These are phyloP conservation scores for Senna siamea DNA, from an alignment of 306 rosid genomes.

Conservation along the genomic window DNA sequence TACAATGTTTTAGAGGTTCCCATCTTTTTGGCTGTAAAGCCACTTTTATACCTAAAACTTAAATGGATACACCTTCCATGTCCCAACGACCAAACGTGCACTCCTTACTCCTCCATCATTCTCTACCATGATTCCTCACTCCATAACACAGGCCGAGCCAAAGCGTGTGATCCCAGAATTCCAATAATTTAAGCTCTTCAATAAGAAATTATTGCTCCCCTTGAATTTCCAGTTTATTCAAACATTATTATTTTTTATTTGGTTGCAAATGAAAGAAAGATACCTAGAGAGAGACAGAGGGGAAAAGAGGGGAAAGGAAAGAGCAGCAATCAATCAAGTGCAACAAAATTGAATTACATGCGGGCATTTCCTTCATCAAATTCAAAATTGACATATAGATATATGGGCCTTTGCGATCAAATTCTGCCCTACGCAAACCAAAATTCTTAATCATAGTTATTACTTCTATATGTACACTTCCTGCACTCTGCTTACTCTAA, in stretches of 20 bases:
- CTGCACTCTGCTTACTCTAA: constrained; percentile 15
- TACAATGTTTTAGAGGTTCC: constrained; percentile 33
- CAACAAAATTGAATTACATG: constrained; percentile 8
- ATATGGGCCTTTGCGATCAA: neutral
- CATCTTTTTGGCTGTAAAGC: constrained; percentile 55
- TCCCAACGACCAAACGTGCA: constrained; percentile 64
- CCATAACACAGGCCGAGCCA: constrained; percentile 14
- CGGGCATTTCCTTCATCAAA: constrained; percentile 17
- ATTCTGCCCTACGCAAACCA: constrained; percentile 11
- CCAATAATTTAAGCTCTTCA: constrained; percentile 38
- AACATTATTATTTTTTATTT: neutral
- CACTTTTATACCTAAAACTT: constrained; percentile 52
- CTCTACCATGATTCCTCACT: constrained; percentile 33
- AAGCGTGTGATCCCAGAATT: constrained; percentile 33
- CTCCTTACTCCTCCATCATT: constrained; percentile 50
- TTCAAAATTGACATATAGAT: constrained; percentile 11
- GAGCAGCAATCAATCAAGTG: neutral
- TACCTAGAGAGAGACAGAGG: neutral
- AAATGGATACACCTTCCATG: constrained; percentile 39
- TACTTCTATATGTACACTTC: constrained; percentile 33
- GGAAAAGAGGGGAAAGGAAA: neutral
- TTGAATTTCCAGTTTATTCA: neutral
- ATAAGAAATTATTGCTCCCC: no score
- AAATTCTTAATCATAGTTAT: neutral
- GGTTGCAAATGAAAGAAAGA: no score